Evolutionary conservation across 176 grass and related monocot species (phyloP).

Genomic region (Eragrostis curvula): DNA sequence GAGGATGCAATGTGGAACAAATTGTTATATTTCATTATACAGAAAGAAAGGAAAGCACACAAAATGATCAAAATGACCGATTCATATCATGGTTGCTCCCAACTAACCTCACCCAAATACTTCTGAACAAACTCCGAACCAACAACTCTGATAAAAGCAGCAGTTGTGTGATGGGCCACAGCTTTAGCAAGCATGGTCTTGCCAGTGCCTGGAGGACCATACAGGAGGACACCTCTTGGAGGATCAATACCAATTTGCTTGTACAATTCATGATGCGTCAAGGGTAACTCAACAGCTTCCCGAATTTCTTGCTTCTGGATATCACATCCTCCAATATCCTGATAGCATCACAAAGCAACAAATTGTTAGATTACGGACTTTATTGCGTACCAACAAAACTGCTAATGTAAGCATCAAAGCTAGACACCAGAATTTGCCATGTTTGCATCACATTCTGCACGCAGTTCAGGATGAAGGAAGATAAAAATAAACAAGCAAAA

Average conservation of each 20-base stretch:
- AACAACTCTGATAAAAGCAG: slow-evolving; percentile 94
- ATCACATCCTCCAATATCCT: slow-evolving; percentile 99
- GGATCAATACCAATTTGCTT: slow-evolving; percentile 99
- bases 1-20: not conserved
- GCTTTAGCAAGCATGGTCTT: slow-evolving; percentile 99
- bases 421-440: not conserved
- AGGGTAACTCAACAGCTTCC: slow-evolving; percentile 92
- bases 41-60: not conserved
- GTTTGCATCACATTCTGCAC: not conserved
- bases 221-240: slow-evolving; percentile 90
- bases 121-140: slow-evolving; percentile 98
- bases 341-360: slow-evolving; percentile 32
- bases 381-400: not conserved
- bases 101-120: slow-evolving; percentile 91
- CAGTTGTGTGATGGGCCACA: slow-evolving; percentile 93
- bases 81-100: not conserved
- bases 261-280: slow-evolving; percentile 94
- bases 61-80: not conserved
- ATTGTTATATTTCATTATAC: not conserved
- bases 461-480: not conserved
- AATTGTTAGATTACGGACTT: not conserved
- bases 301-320: slow-evolving; percentile 99
- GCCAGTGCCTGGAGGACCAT: slow-evolving; percentile 91
- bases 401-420: not conserved
- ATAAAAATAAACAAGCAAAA: not conserved